A percentile compares a stretch with the other conserved stretches of the same genome.
Evolutionary conservation across 1,284 basidiomycete genomes (phyloP).

Genomic region (Ustilago loliicola): DNA sequence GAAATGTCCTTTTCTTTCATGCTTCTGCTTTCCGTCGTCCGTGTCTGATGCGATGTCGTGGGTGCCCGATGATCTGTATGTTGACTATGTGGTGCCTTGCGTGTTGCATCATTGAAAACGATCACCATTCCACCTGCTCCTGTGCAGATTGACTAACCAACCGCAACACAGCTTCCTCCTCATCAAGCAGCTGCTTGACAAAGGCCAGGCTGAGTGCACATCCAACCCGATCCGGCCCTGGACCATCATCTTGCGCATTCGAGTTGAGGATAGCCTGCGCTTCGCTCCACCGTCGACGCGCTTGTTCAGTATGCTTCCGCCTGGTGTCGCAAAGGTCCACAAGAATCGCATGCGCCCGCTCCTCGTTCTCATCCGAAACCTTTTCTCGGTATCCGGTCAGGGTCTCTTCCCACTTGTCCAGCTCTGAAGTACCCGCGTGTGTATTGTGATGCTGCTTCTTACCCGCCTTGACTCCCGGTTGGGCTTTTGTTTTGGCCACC

Average conservation of each 20-base stretch:
- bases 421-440: background rate
- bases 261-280: slow-evolving; percentile 9
- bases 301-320: slow-evolving; percentile 1
- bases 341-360: slow-evolving; percentile 21
- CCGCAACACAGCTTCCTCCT: slow-evolving; percentile 40
- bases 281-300: background rate
- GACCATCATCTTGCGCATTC: background rate
- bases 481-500: slow-evolving; percentile 27
- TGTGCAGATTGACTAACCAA: slow-evolving; percentile 32
- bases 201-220: slow-evolving; percentile 27
- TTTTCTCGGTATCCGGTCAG: slow-evolving; percentile 40
- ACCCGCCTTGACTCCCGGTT: slow-evolving; percentile 24
- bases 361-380: slow-evolving; percentile 50
- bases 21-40: background rate
- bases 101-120: background rate
- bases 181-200: slow-evolving; percentile 46
- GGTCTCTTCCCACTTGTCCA: slow-evolving; percentile 55
- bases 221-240: slow-evolving; percentile 7
- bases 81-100: background rate
- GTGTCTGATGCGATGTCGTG: background rate
- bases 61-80: background rate
- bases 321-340: slow-evolving; percentile 14
- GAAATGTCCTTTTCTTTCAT: background rate
- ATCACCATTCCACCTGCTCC: slow-evolving; percentile 49
- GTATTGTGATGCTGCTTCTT: slow-evolving; percentile 8